phyloP scores from a whole-genome alignment of 345 rosid species.

The Erysimum cheiranthoides region DNA sequence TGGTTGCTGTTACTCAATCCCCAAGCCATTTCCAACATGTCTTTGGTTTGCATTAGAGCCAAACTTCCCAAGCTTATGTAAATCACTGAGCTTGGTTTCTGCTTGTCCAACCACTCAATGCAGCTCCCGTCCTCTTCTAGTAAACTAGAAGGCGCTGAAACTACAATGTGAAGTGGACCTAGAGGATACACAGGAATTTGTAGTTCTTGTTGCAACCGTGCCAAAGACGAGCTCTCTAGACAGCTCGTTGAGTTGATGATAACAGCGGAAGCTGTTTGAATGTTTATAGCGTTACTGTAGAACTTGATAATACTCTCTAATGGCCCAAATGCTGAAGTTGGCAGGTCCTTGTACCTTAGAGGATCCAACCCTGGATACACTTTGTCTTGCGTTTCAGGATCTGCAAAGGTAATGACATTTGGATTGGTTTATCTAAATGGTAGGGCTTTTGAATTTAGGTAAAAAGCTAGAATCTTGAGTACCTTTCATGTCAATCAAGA shows the following conservation, averaged over 20 bases:
- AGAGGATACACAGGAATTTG: constrained; percentile 46
- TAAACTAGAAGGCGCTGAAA: constrained; percentile 45
- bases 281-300: constrained; percentile 12
- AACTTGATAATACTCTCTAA: constrained; percentile 39
- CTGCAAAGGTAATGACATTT: not conserved
- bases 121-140: constrained; percentile 53
- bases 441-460: not conserved
- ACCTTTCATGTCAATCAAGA: constrained; percentile 44
- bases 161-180: constrained; percentile 44
- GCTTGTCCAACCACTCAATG: constrained; percentile 58
- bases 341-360: constrained; percentile 48
- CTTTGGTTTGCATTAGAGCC: constrained; percentile 41
- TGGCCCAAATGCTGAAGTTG: constrained; percentile 41
- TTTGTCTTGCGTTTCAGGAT: constrained; percentile 29
- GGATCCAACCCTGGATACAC: constrained; percentile 42
- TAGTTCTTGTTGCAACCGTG: constrained; percentile 33
- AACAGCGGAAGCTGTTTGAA: constrained; percentile 41
- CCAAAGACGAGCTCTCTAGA: constrained; percentile 42
- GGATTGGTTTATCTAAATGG: not conserved
- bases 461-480: constrained; percentile 11
- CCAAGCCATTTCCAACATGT: constrained; percentile 47
- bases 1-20: constrained; percentile 51
- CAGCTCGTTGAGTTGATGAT: constrained; percentile 44
- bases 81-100: constrained; percentile 50
- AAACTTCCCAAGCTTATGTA: constrained; percentile 75